Conservation (phyloP, 1,139 yeast genomes). For the Dujonia santamariae region DNA sequence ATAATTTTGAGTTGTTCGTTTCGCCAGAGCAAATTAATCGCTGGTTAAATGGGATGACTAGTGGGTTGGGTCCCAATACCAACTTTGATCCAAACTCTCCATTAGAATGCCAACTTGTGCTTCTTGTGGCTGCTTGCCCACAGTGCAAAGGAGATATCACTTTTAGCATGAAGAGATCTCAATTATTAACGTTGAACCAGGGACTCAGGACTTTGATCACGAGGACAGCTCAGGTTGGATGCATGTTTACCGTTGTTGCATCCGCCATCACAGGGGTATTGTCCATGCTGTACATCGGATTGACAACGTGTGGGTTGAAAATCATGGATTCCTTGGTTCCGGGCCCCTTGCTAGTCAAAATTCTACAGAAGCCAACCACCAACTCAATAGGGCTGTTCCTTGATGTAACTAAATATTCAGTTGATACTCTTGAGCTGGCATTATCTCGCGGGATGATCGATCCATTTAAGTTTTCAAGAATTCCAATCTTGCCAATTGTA, state of each 20-base stretch:
- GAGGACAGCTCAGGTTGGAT: constrained; percentile 28
- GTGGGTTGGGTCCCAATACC: constrained; percentile 1
- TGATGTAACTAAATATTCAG: constrained; percentile 14
- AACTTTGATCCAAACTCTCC: background rate
- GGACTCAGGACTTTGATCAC: constrained; percentile 20
- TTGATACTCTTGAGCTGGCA: constrained; percentile 34
- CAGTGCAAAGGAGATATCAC: constrained; percentile 41
- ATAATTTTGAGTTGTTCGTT: constrained; percentile 2
- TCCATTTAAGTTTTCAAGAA: constrained; percentile 38
- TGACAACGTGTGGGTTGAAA: constrained; percentile 40
- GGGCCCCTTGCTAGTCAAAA: constrained; percentile 27
- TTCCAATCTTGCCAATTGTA: constrained; percentile 40
- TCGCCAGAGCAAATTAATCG: constrained; percentile 5
- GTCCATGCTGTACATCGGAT: constrained; percentile 41
- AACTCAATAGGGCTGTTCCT: constrained; percentile 8
- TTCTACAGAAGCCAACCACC: constrained; percentile 19
- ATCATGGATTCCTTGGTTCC: constrained; percentile 40
- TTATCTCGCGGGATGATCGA: constrained; percentile 34
- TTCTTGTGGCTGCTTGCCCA: constrained; percentile 37
- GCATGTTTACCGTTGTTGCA: constrained; percentile 34
- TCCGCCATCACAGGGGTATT: constrained; percentile 43
- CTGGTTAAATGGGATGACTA: constrained; percentile 5
- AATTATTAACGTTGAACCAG: constrained; percentile 22
- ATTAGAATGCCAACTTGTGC: constrained; percentile 11
- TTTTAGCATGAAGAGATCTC: constrained; percentile 32